These are phyloP conservation scores for Schoenoplectus tabernaemontani DNA, from an alignment of 202 grass and related monocot genomes.

Conservation along the genomic window DNA sequence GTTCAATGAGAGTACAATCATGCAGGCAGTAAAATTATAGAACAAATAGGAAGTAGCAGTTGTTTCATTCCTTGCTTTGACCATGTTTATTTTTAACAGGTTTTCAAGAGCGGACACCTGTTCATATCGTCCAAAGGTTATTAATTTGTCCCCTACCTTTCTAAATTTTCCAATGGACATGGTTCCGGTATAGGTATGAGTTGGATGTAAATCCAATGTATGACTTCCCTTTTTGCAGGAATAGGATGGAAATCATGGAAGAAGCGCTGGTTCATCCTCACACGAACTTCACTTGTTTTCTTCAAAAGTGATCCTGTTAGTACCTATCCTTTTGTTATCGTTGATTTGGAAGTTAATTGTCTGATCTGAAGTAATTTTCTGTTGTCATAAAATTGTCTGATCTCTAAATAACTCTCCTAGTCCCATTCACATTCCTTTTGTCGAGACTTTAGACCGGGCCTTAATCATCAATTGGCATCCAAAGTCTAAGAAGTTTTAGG, in stretches of 20 bases:
- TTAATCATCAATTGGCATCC: not conserved
- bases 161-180: slow-evolving; percentile 11
- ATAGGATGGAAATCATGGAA: slow-evolving; percentile 99
- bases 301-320: slow-evolving; percentile 99
- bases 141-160: not conserved
- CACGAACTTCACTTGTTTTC: slow-evolving; percentile 85
- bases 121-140: slow-evolving; percentile 99
- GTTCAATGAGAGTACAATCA: not conserved
- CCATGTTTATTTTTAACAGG: slow-evolving; percentile 35
- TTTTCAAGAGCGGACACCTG: slow-evolving; percentile 97
- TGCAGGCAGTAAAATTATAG: not conserved
- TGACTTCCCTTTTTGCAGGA: slow-evolving; percentile 40
- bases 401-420: not conserved
- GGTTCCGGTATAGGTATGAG: not conserved
- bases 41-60: not conserved
- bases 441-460: not conserved
- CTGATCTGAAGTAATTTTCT: not conserved
- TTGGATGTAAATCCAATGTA: slow-evolving; percentile 1
- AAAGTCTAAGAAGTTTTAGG: not conserved
- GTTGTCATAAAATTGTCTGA: not conserved
- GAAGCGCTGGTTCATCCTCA: slow-evolving; percentile 99
- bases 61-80: not conserved
- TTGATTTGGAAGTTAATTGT: not conserved
- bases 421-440: not conserved
- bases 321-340: slow-evolving; percentile 22